Evolutionary conservation across 2,329 filamentous ascomycete species (phyloP).

Genomic region (Fusarium neocosmosporiellum): DNA sequence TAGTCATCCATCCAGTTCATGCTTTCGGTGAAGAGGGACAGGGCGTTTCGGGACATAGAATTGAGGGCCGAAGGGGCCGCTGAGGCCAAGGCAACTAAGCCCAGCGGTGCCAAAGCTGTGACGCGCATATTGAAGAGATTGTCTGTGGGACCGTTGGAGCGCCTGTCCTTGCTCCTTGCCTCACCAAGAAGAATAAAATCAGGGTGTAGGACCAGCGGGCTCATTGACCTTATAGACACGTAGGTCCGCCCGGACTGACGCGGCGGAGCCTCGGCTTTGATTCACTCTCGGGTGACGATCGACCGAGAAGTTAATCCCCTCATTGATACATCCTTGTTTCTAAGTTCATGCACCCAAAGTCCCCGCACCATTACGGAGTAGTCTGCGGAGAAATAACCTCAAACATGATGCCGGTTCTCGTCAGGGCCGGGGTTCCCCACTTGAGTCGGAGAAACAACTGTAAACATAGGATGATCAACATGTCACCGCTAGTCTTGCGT

Average conservation of each 20-base stretch:
- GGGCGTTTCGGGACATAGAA: constrained; percentile 20
- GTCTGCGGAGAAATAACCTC: not conserved
- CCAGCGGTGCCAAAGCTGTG: not conserved
- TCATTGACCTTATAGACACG: not conserved
- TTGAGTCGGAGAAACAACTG: not conserved
- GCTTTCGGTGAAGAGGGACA: constrained; percentile 31
- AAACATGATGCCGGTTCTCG: not conserved
- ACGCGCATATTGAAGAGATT: not conserved
- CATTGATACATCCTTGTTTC: not conserved
- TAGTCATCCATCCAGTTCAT: constrained; percentile 67
- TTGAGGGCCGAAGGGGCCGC: not conserved
- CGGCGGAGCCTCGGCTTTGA: not conserved
- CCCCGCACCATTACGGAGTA: not conserved
- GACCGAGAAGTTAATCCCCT: not conserved
- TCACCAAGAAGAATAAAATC: not conserved
- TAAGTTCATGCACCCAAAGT: not conserved
- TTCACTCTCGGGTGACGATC: not conserved
- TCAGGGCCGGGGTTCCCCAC: not conserved
- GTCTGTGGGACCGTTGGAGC: not conserved
- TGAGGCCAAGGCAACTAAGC: not conserved
- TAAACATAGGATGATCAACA: not conserved
- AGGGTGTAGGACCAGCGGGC: not conserved
- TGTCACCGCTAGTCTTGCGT: not conserved
- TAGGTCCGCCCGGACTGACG: not conserved
- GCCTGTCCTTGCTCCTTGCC: not conserved